Conservation (phyloP, 1,284 basidiomycete species). For the Tylopilus sp. region DNA sequence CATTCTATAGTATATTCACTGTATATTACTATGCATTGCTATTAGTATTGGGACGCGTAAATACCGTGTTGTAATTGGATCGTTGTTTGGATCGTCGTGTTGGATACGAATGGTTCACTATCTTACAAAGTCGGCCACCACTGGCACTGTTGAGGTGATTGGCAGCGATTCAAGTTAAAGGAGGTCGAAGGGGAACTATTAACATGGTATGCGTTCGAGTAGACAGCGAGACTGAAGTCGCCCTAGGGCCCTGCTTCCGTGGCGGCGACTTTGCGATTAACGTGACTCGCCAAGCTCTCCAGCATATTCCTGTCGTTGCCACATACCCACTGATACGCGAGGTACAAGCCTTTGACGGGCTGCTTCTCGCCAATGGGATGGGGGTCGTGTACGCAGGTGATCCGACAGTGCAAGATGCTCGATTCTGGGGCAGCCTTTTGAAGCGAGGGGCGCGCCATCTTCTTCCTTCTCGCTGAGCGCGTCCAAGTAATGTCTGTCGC, state of each 20-base stretch:
- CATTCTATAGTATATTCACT: not conserved
- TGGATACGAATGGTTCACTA: too few species aligned
- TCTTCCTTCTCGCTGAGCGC: constrained; percentile 69
- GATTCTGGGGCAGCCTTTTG: constrained; percentile 5
- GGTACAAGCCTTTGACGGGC: constrained; percentile 20
- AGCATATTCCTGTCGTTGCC: constrained; percentile 71
- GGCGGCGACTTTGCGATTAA: constrained; percentile 49
- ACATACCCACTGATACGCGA: constrained; percentile 71
- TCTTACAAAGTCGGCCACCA: not conserved
- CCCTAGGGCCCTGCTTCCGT: constrained; percentile 4
- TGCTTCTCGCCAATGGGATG: constrained; percentile 25
- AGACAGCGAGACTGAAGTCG: not conserved
- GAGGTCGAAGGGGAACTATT: too few species aligned
- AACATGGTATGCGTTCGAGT: not conserved
- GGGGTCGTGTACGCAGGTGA: constrained; percentile 41
- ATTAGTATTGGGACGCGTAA: not conserved
- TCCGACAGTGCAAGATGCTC: constrained; percentile 34
- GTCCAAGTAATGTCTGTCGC: constrained; percentile 79
- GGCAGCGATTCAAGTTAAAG: not conserved
- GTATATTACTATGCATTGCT: not conserved
- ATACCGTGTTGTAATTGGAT: not conserved
- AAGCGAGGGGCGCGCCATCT: constrained; percentile 24
- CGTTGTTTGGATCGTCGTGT: too few species aligned
- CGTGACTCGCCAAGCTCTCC: constrained; percentile 76
- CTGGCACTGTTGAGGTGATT: too few species aligned